Evolutionary conservation across 1,139 yeast genomes (phyloP).

Genomic region (Pichiaceae sp.): DNA sequence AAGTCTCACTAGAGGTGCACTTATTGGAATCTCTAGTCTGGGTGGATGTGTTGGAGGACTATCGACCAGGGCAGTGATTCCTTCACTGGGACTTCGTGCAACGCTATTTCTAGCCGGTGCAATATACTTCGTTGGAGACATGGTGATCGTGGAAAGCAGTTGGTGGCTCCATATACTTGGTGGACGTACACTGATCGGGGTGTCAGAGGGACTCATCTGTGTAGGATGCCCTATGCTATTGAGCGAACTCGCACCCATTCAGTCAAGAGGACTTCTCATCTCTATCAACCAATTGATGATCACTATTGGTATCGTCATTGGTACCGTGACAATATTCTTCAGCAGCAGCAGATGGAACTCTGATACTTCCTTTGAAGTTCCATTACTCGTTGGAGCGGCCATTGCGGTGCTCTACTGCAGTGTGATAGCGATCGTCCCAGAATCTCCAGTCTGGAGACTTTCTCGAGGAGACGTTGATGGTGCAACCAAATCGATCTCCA

Average conservation of each 20-base stretch:
- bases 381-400: slow-evolving; percentile 17
- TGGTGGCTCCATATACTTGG: slow-evolving; percentile 43
- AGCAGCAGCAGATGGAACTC: slow-evolving; percentile 19
- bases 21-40: slow-evolving; percentile 57
- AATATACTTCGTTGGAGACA: slow-evolving; percentile 39
- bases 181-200: slow-evolving; percentile 51
- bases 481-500: slow-evolving; percentile 37
- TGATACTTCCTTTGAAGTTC: slow-evolving; percentile 13
- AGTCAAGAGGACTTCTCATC: slow-evolving; percentile 59
- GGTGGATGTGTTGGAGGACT: slow-evolving; percentile 73
- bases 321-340: slow-evolving; percentile 50
- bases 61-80: slow-evolving; percentile 37
- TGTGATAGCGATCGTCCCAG: slow-evolving; percentile 53
- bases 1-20: slow-evolving; percentile 42
- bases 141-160: slow-evolving; percentile 8
- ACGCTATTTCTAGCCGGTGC: slow-evolving; percentile 38
- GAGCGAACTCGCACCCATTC: slow-evolving; percentile 60
- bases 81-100: slow-evolving; percentile 42
- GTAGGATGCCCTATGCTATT: slow-evolving; percentile 63
- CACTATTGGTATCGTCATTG: slow-evolving; percentile 61
- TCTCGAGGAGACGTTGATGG: slow-evolving; percentile 28
- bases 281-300: slow-evolving; percentile 59
- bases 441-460: slow-evolving; percentile 50
- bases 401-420: slow-evolving; percentile 16
- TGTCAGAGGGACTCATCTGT: slow-evolving; percentile 57